Evolutionary conservation across 2,329 filamentous ascomycete species (phyloP).

Genomic region (Penicillium verrucosum): DNA sequence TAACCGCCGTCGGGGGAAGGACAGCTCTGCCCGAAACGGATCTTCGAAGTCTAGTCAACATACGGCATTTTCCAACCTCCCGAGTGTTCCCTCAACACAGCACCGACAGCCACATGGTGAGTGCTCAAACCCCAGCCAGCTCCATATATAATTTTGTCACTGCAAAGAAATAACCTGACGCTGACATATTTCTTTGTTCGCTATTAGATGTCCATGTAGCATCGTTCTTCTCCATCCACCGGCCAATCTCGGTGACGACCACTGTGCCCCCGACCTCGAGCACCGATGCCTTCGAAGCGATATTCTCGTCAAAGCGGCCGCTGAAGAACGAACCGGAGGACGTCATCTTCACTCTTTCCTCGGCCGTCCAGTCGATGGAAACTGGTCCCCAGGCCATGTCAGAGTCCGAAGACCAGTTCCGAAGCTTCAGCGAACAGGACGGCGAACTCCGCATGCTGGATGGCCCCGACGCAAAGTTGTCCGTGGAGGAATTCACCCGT

Average conservation of each 20-base stretch:
- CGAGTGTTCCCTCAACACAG: slow-evolving; percentile 50
- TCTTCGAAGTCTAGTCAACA: slow-evolving; percentile 37
- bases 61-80: slow-evolving; percentile 43
- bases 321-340: slow-evolving; percentile 47
- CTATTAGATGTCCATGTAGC: slow-evolving; percentile 76
- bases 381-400: slow-evolving; percentile 32
- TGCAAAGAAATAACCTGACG: neutral
- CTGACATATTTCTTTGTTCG: slow-evolving; percentile 4
- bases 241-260: slow-evolving; percentile 84
- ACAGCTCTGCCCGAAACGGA: slow-evolving; percentile 31
- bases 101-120: slow-evolving; percentile 49
- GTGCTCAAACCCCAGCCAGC: slow-evolving; percentile 2
- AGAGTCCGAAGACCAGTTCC: slow-evolving; percentile 36
- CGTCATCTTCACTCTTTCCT: slow-evolving; percentile 65
- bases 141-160: neutral
- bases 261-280: slow-evolving; percentile 71
- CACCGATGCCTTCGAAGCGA: slow-evolving; percentile 74
- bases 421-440: slow-evolving; percentile 29
- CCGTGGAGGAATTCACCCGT: slow-evolving; percentile 65
- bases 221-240: slow-evolving; percentile 92
- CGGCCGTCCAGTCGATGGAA: slow-evolving; percentile 46
- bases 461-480: slow-evolving; percentile 61
- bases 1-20: slow-evolving; percentile 37
- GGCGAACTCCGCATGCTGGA: slow-evolving; percentile 45
- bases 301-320: slow-evolving; percentile 65